phyloP scores from a whole-genome alignment of 139 green algal species.

The Volvox africanus region DNA sequence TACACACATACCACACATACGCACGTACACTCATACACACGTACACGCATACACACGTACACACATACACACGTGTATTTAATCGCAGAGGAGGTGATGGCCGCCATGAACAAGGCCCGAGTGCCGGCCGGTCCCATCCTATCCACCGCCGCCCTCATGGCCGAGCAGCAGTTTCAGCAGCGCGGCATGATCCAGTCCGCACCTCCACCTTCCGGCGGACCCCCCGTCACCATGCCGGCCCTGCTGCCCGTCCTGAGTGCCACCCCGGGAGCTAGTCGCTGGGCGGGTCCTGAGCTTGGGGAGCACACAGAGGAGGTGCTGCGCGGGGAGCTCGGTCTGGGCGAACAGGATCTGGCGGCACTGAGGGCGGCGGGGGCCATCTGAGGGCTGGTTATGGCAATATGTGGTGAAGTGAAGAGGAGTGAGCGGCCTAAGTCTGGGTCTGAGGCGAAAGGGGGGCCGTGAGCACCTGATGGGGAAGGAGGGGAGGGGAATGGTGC shows the following conservation, averaged over 20 bases:
- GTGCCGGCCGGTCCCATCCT: constrained; percentile 81
- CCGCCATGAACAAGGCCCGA: constrained; percentile 64
- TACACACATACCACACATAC: no score
- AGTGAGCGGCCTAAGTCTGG: no score
- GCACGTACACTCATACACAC: no score
- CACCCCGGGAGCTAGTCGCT: constrained; percentile 74
- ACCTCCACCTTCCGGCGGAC: constrained; percentile 38
- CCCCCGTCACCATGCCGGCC: constrained; percentile 66
- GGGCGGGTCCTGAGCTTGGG: constrained; percentile 80
- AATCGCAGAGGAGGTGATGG: constrained; percentile 67
- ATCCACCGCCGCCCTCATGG: constrained; percentile 67
- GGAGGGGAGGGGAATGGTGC: no score
- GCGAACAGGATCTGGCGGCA: constrained; percentile 49
- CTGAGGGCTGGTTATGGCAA: not conserved
- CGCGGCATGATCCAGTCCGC: constrained; percentile 72
- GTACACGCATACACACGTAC: no score
- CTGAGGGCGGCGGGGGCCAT: constrained; percentile 57
- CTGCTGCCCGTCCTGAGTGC: constrained; percentile 68
- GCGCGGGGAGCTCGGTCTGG: constrained; percentile 64
- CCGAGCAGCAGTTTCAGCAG: constrained; percentile 51
- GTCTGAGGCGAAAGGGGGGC: no score
- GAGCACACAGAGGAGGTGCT: constrained; percentile 84
- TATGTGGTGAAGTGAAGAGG: no score
- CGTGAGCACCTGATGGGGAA: no score
- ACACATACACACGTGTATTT: no score